Evolutionary conservation across 2,329 filamentous ascomycete species (phyloP), one percentile per base, ranked within the genome.

Genomic region (Elsinoe ampelina): DNA sequence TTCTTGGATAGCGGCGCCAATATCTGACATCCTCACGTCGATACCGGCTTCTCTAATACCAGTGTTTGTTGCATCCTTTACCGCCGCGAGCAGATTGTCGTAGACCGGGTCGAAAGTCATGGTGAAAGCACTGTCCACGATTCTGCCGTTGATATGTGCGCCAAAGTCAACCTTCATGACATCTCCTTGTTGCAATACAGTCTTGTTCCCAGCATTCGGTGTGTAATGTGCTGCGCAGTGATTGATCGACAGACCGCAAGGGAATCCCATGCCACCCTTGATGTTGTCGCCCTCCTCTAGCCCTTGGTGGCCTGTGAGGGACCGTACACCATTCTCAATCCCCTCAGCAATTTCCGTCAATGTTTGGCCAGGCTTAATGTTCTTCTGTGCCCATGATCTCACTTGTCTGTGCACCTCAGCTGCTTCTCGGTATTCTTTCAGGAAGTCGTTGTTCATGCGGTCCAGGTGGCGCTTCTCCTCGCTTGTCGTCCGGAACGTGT

Each of bases 121-220:
- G 8, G 87, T 91, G 67, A 90, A 92, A 5, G 87, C 87, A 62
- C 83, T 87, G 73, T 92, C 87, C 58, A 91, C 86, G 66, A 91
- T 92, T 62, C 83, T 79, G 3, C 87, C 87, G 65, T 86, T 87
- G 65, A 91, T 79, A 68, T 92, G 87, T 30, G 91, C 87, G 50
- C 87, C 87, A 65, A 90, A 87, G 65, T 92, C 87, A 6, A 91
- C 83, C 71, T 89, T 91, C 79, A 92, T 80, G 35, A 95, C 87
- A 67, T 95, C 87, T 60, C 82, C 79, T 66, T 86, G 76, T 58
- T 93, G 74, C 34, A 90, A 72, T 64, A 86, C 80, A 68, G 89
- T 88, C 70, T 83, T 85, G 66, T 79, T 73, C 1, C 79, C 77
- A 1, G 79, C 75, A 62, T 80, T 82, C 5, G 79, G 79, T 1